These are phyloP conservation scores for Penicillium ochrochloron DNA, from an alignment of 495 filamentous ascomycete genomes.

Conservation along the genomic window DNA sequence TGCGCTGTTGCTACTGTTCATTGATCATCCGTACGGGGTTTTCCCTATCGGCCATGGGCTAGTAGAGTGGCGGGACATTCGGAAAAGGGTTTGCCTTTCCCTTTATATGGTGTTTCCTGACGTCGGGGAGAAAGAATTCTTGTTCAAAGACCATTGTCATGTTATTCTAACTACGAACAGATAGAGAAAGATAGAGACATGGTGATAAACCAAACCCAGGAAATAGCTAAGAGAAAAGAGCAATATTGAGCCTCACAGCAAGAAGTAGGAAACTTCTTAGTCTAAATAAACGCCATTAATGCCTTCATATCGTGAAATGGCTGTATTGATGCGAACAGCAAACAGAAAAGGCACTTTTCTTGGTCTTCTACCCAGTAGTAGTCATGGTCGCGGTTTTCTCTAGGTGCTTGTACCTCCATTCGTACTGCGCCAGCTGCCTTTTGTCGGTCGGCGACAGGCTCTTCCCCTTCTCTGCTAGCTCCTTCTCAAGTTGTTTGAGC, in stretches of 20 bases:
- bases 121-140: neutral
- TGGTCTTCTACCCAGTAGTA: slow-evolving; percentile 11
- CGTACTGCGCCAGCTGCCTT: slow-evolving; percentile 44
- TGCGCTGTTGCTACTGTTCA: neutral
- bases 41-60: neutral
- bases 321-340: slow-evolving; percentile 8
- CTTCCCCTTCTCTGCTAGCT: slow-evolving; percentile 42
- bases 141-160: slow-evolving; percentile 2
- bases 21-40: neutral
- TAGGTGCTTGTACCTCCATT: slow-evolving; percentile 45
- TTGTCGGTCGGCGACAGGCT: slow-evolving; percentile 38
- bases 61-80: neutral
- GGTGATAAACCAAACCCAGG: neutral
- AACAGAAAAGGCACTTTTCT: slow-evolving; percentile 23
- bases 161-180: slow-evolving; percentile 3
- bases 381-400: slow-evolving; percentile 41
- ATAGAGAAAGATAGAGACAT: neutral
- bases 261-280: slow-evolving; percentile 6
- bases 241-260: neutral
- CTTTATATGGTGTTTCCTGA: slow-evolving; percentile 4
- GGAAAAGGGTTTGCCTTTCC: neutral
- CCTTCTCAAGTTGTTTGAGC: slow-evolving; percentile 43
- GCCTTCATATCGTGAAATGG: slow-evolving; percentile 21
- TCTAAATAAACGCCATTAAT: slow-evolving; percentile 44
- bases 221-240: no score